Evolutionary conservation across 306 rosid genomes (phyloP).

Genomic region (Herpetospermum pedunculosum): DNA sequence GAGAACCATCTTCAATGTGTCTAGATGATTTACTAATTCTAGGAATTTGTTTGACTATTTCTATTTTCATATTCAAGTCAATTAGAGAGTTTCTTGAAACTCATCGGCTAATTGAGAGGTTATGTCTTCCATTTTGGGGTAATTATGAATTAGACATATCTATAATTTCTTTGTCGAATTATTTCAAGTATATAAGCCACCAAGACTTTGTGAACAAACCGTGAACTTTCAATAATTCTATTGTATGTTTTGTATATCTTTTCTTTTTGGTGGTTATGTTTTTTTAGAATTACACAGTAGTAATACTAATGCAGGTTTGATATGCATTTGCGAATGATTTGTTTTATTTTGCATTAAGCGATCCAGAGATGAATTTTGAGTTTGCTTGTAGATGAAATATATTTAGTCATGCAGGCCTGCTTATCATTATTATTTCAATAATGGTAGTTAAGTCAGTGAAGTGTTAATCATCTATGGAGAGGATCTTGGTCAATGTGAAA

Average conservation of each 20-base stretch:
- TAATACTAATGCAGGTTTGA: no score
- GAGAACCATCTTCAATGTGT: neutral
- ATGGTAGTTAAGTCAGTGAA: no score
- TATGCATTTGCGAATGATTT: no score
- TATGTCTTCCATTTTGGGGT: neutral
- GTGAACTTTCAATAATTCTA: neutral
- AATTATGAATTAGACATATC: neutral
- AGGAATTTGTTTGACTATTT: neutral
- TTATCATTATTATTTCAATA: no score
- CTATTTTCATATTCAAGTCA: neutral
- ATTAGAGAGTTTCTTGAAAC: neutral
- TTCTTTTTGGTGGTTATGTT: no score
- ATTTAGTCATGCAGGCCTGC: no score
- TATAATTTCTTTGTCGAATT: neutral
- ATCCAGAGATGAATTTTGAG: no score
- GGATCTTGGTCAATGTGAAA: neutral
- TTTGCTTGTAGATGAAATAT: no score
- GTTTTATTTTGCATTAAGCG: no score
- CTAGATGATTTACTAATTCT: neutral
- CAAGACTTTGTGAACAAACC: neutral
- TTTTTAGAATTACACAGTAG: no score
- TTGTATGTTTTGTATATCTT: no score
- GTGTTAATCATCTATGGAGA: no score
- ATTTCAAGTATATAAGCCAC: neutral
- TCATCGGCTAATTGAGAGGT: neutral